Conservation (phyloP, 2,329 filamentous ascomycete species). For the Trichophyton schoenleinii region DNA sequence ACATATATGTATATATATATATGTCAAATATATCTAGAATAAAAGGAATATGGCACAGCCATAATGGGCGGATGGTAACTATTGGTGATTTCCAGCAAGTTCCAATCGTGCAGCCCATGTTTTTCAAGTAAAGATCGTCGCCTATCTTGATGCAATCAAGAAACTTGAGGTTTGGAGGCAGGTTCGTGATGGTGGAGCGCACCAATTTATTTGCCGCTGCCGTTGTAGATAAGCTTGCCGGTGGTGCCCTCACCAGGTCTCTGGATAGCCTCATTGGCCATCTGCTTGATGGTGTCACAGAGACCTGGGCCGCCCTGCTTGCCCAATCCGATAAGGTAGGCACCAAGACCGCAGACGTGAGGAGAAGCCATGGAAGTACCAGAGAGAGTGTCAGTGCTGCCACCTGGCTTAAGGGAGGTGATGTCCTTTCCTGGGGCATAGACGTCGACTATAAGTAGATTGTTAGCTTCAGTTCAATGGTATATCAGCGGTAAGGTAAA, state of each 20-base stretch:
- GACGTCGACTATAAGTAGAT: conserved; percentile 35
- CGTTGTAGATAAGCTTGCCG: conserved; percentile 21
- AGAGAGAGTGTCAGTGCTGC: conserved; percentile 33
- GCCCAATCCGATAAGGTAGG: conserved; percentile 42
- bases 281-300: conserved; percentile 39
- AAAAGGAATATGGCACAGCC: not conserved
- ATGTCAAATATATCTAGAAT: not conserved
- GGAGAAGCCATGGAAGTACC: conserved; percentile 28
- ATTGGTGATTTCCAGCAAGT: not conserved
- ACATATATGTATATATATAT: not conserved
- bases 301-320: conserved; percentile 34
- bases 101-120: not conserved
- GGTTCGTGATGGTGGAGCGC: not conserved
- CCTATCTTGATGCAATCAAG: not conserved
- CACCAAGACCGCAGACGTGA: conserved; percentile 42
- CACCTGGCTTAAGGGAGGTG: conserved; percentile 36
- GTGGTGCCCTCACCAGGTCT: conserved; percentile 17
- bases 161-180: not conserved
- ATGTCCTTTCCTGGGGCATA: conserved; percentile 46
- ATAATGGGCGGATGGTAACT: not conserved
- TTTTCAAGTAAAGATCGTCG: not conserved
- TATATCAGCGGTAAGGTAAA: not conserved
- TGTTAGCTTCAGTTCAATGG: not conserved
- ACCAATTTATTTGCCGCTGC: conserved; percentile 1
- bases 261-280: conserved; percentile 30